Base-by-base conservation (phyloP, 2,329 filamentous ascomycete genomes). In the Nemania sp. region DNA sequence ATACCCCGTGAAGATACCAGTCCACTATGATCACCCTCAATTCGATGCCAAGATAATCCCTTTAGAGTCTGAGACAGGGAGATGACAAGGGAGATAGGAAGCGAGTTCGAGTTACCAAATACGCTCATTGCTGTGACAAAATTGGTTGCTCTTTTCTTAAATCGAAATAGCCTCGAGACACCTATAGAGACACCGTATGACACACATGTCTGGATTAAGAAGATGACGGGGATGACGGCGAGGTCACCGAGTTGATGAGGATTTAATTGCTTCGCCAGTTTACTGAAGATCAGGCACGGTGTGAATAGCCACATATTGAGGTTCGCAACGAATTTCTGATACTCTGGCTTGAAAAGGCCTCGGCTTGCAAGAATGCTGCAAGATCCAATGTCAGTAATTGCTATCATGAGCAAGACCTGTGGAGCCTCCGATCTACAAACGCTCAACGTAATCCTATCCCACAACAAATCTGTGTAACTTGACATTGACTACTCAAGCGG, bases 71-170 rank as follows among this genome's bases (percentile, higher is more conserved):
- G 89, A 12, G 93, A 95, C 9, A 99, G 81, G 7, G 93, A 97
- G 52, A 97, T 82, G 58, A 99, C 91, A 51, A 99, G 84, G 0
- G 94, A 99, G 57, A 99, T 97, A 0, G 94, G 94, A 17, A 99
- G 81, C 15, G 94, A 97, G 74, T 99, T 99, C 28, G 93, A 97
- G 72, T 99, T 99, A 64, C 93, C 94, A 71, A 99, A 99, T 43
- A 97, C 82, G 31, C 90, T 92, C 94, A 99, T 99, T 48, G 94
- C 94, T 26, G 91, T 89, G 36, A 99, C 89, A 68, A 99, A 99
- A 75, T 99, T 99, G 61, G 87, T 83, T 36, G 91, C 89, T 58
- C 93, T 85, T 71, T 89, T 91, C 64, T 84, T 85, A 73, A 99
- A 92, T 14, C 89, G 80, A 70, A 92, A 96, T 43, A 84, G 76